Evolutionary conservation across 2,329 filamentous ascomycete species (phyloP).

Genomic region (Aspergillus texensis): DNA sequence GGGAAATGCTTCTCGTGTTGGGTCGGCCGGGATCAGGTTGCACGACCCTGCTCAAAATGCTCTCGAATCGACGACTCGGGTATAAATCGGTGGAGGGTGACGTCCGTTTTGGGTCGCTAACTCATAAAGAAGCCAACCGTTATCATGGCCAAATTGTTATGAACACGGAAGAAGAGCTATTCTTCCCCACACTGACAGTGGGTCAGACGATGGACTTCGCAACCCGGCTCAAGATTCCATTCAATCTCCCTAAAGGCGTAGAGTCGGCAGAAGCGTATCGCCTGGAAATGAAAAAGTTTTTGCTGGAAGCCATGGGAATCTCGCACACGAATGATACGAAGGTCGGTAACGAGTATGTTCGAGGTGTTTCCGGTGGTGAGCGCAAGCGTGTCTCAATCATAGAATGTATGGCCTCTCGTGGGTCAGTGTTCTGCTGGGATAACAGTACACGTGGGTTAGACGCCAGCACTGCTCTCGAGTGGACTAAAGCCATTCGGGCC

Average conservation of each 20-base stretch:
- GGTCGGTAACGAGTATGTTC: constrained; percentile 64
- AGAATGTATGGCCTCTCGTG: constrained; percentile 61
- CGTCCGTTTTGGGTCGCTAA: constrained; percentile 56
- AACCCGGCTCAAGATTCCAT: constrained; percentile 9
- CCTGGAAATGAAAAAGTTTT: constrained; percentile 4
- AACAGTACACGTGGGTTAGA: constrained; percentile 66
- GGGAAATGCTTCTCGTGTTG: constrained; percentile 71
- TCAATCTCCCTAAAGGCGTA: neutral
- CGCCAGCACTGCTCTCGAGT: constrained; percentile 66
- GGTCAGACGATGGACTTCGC: constrained; percentile 51
- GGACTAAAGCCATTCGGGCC: constrained; percentile 62
- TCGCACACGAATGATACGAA: constrained; percentile 53
- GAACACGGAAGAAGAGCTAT: constrained; percentile 55
- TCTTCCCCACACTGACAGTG: constrained; percentile 53
- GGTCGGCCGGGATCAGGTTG: constrained; percentile 71
- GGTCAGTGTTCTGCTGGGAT: constrained; percentile 66
- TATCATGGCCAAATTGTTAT: constrained; percentile 60
- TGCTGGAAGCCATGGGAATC: constrained; percentile 6
- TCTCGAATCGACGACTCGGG: constrained; percentile 65
- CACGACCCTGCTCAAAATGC: constrained; percentile 69
- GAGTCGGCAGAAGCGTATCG: constrained; percentile 5
- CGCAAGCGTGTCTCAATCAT: constrained; percentile 70
- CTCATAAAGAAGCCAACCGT: constrained; percentile 42
- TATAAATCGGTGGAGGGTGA: constrained; percentile 62
- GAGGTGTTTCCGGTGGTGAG: constrained; percentile 69